These are phyloP conservation scores for Vaccinium corymbosum DNA, from an alignment of 148 eudicot species.

Conservation along the genomic window DNA sequence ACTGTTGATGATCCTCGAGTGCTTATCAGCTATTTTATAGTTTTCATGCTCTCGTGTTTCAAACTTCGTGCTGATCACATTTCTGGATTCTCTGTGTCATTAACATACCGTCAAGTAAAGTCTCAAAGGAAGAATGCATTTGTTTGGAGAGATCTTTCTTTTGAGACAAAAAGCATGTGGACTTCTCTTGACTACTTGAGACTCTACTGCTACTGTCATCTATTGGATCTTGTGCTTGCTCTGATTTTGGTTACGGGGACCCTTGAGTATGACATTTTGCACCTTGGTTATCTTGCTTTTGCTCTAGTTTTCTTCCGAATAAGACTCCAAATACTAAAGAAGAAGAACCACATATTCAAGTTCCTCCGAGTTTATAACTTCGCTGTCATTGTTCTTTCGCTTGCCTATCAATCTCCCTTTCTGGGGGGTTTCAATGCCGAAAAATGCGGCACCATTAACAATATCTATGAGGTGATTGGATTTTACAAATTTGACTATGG, in stretches of 20 bases:
- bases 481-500: conserved; percentile 96
- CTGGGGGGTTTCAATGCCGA: conserved; percentile 76
- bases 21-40: conserved; percentile 75
- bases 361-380: conserved; percentile 92
- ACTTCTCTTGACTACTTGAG: conserved; percentile 90
- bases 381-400: conserved; percentile 79
- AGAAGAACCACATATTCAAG: conserved; percentile 89
- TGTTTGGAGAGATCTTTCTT: conserved; percentile 98
- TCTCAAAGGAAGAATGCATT: conserved; percentile 83
- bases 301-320: conserved; percentile 88
- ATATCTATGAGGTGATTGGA: conserved; percentile 88
- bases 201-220: conserved; percentile 98
- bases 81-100: conserved; percentile 62
- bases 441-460: conserved; percentile 78
- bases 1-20: conserved; percentile 85
- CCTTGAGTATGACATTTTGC: conserved; percentile 94
- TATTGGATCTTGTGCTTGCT: conserved; percentile 92
- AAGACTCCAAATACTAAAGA: conserved; percentile 82
- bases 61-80: conserved; percentile 84
- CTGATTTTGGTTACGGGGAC: conserved; percentile 89
- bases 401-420: conserved; percentile 96
- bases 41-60: conserved; percentile 84
- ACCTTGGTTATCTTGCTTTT: conserved; percentile 97
- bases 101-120: conserved; percentile 77
- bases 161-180: conserved; percentile 99